Percentiles rank a stretch among this genome's conserved stretches.
Conservation (phyloP, 192 early-diverging fungal genomes). For the Coemansia sp. region DNA sequence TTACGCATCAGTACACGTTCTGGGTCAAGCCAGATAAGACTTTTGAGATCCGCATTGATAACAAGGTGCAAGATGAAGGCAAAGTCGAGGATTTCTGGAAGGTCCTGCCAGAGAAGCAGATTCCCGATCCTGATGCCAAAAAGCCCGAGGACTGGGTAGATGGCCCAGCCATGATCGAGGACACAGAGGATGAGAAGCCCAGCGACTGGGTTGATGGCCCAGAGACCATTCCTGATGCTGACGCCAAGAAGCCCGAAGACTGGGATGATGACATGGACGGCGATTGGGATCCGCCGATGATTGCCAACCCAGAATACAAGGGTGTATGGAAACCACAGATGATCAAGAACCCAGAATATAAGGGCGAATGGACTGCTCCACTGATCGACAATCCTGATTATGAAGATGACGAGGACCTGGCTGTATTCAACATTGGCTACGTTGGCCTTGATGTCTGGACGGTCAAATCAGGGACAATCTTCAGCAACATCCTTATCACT, state of each 20-base stretch:
- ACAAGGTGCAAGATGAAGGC: conserved; percentile 77
- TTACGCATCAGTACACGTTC: conserved; percentile 88
- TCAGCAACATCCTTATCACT: conserved; percentile 93
- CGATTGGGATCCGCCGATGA: conserved; percentile 87
- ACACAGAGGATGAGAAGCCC: conserved; percentile 74
- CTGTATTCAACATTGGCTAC: conserved; percentile 83
- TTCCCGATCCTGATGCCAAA: conserved; percentile 74
- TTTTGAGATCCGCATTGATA: conserved; percentile 71
- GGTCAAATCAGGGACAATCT: conserved; percentile 87
- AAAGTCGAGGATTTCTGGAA: conserved; percentile 78
- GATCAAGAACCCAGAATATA: conserved; percentile 91
- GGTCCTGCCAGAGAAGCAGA: conserved; percentile 75
- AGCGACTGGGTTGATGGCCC: conserved; percentile 72
- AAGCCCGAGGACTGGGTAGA: conserved; percentile 93
- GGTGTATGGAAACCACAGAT: conserved; percentile 80
- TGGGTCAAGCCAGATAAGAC: conserved; percentile 76
- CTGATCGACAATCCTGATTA: conserved; percentile 91
- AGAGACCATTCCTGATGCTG: conserved; percentile 77
- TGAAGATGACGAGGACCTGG: conserved; percentile 79
- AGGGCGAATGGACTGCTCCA: conserved; percentile 88
- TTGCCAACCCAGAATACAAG: conserved; percentile 85
- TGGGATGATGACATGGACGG: conserved; percentile 97
- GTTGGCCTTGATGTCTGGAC: conserved; percentile 97
- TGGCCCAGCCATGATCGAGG: conserved; percentile 66
- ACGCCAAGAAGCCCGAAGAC: conserved; percentile 83